Base-by-base conservation (phyloP, 495 filamentous ascomycete species). In the Immersiella caudata region DNA sequence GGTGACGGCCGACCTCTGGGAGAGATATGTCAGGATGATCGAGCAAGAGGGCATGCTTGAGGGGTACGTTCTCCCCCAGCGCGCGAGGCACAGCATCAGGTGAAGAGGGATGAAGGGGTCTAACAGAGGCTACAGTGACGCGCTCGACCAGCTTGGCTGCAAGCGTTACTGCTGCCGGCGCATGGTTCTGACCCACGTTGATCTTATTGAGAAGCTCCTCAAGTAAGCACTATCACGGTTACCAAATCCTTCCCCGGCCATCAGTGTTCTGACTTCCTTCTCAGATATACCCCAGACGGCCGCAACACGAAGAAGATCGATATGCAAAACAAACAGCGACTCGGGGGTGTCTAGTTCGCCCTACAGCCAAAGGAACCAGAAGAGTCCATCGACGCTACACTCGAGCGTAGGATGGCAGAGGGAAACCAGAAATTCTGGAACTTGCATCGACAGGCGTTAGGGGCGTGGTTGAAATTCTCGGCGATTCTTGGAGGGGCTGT, bases 171-270 rank as follows among this genome's bases (percentile, higher is more conserved):
- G 95, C 84, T 99, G 95, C 80, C 91, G 95, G 56, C 88, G 95
- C 75, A 99, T 99, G 95, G 85, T 99, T 72, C 96, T 99, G 93
- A 99, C 95, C n/a, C 95, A 99, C 77, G 96, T 99, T 68, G 95
- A 99, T 76, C 82, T 99, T 62, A 98, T 99, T 69, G 95, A 99
- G 85, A 99, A 99, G 83, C 86, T 99, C 21, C 85, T 99, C 25
- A 93, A 94, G 94, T 98, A 86, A 72, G 85, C 69, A 8, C 20
- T 26, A 21, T 21, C 25, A 6, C 20, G 2, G 4, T 0, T 29
- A 33, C 16, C 7, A 36, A 20, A 29, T 21, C 25, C 29, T 33
- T 33, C 8, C 29, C 22, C 11, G 40, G 59, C 14, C 22, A 21
- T 51, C 55, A n/a, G 33, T 20, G 55, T 40, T 26, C 49, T 56